Evolutionary conservation across 2,329 filamentous ascomycete species (phyloP).

Genomic region (Beauveria sp.): DNA sequence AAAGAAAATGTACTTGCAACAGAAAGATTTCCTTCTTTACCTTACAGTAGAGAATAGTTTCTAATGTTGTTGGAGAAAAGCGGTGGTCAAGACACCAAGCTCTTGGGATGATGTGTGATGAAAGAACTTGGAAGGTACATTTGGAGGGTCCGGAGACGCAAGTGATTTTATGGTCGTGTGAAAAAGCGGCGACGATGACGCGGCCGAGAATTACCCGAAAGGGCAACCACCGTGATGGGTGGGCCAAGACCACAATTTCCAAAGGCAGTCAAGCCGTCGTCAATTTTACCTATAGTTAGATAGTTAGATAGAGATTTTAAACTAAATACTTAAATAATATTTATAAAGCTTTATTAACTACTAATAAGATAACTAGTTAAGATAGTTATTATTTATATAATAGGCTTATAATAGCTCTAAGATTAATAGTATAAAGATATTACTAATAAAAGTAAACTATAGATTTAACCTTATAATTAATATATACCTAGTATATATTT

Average conservation of each 20-base stretch:
- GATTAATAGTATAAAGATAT: no score
- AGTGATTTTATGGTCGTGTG: not conserved
- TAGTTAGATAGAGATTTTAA: not conserved
- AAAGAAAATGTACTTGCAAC: not conserved
- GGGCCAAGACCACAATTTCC: no score
- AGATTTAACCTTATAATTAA: no score
- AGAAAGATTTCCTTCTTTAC: not conserved
- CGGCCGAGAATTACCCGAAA: not conserved
- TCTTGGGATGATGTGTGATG: not conserved
- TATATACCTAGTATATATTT: no score
- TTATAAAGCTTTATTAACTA: no score
- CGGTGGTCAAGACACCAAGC: not conserved
- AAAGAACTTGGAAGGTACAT: not conserved
- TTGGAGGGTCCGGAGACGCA: not conserved
- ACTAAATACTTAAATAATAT: not conserved
- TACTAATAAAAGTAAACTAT: no score
- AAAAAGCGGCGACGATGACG: not conserved
- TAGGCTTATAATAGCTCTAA: no score
- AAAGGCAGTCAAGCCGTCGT: no score
- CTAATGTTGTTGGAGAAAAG: not conserved
- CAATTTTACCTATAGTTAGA: not conserved
- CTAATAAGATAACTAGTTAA: no score
- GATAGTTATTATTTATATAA: no score
- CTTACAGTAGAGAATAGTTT: not conserved
- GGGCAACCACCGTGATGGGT: no score